These are phyloP conservation scores for Coprinopsis sp. DNA, from an alignment of 768 basidiomycete species.

Conservation along the genomic window DNA sequence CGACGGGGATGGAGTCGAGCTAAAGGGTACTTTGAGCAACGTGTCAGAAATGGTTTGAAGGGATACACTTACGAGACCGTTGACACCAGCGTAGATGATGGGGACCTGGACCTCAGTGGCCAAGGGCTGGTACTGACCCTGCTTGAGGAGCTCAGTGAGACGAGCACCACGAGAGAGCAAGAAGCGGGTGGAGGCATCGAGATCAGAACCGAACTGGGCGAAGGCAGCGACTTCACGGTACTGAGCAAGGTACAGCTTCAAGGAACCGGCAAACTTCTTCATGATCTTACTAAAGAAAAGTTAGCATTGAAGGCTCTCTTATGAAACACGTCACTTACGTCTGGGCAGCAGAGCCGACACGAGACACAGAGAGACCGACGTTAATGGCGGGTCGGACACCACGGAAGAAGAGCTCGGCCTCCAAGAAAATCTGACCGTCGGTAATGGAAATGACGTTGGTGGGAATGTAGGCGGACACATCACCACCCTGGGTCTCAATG, in stretches of 20 bases:
- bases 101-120: constrained; percentile 96
- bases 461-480: constrained; percentile 99
- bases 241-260: constrained; percentile 99
- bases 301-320: not conserved
- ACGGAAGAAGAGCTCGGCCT: constrained; percentile 99
- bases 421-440: constrained; percentile 99
- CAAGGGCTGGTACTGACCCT: constrained; percentile 96
- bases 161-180: constrained; percentile 96
- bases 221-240: constrained; percentile 99
- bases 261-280: constrained; percentile 99
- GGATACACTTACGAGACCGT: constrained; percentile 76
- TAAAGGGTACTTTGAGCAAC: constrained; percentile 22
- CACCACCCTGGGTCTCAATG: constrained; percentile 99
- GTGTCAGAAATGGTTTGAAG: not conserved
- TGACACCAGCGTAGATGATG: constrained; percentile 99
- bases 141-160: constrained; percentile 95
- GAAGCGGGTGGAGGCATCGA: constrained; percentile 99
- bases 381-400: constrained; percentile 99
- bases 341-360: constrained; percentile 99
- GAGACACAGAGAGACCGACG: constrained; percentile 99
- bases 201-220: constrained; percentile 99
- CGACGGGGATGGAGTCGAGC: constrained; percentile 94
- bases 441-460: constrained; percentile 99
- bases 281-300: constrained; percentile 75
- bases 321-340: constrained; percentile 57